Evolutionary conservation across 139 green algal genomes (phyloP), one percentile per base, ranked within the genome.

Genomic region (Picochlorum sp.): DNA sequence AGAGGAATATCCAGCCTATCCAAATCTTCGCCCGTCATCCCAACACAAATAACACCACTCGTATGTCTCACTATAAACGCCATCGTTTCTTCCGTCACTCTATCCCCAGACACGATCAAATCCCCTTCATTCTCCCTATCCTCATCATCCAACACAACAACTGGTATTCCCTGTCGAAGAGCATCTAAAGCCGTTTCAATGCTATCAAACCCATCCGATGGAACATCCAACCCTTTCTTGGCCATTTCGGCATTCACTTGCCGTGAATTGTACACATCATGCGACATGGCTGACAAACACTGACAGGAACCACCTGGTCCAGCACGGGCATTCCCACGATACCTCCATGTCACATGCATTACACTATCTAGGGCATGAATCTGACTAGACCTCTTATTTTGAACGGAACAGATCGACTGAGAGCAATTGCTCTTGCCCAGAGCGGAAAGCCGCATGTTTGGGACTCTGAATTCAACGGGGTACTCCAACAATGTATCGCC

Each of bases 121-220:
- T 99, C 94, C 9, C 94, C 94, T 78, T 98, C 94, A 62, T 99
- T 98, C 75, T 98, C 94, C 2, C 93, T 75, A 64, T 91, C 78
- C 75, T 97, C 92, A 66, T 98, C 91, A 64, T 99, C 94, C n/a
- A 97, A 65, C 23, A 99, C 92, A 11, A 99, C 87, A 18, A 98
- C 82, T 32, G 94, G 86, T 74, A 91, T 78, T 18, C 89, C 88
- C 0, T 56, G 60, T 3, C 65, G 72, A 4, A 96, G 56, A 64
- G 85, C 90, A 20, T 54, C 69, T 16, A 88, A 62, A 4, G 79
- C 82, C 3, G 69, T 56, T 34, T 65, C 57, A 51, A 80, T 80
- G 49, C 32, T 51, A 67, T 72, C 64, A 49, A 80, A 80, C 44
- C 68, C 68, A 10, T 63, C 49, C 4, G 73, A 58, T 9, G 73